phyloP scores from a whole-genome alignment of 2,329 filamentous ascomycete species.

The Apiospora kogelbergensis region DNA sequence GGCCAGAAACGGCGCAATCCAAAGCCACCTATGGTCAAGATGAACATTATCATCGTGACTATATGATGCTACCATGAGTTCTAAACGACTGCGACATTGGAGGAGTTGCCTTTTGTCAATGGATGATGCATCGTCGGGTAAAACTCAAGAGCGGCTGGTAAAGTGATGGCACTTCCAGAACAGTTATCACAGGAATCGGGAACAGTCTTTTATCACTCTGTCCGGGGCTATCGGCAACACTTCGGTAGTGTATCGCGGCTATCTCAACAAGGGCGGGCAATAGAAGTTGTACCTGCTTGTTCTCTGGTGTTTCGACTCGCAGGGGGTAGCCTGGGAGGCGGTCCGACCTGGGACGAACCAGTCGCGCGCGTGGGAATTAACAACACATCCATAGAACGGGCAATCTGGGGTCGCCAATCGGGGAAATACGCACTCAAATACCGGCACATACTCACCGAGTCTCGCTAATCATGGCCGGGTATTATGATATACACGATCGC shows the following conservation, averaged over 20 bases:
- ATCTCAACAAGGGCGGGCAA: background rate
- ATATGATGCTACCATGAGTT: background rate
- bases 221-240: background rate
- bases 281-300: background rate
- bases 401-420: constrained; percentile 1
- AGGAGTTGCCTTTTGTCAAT: background rate
- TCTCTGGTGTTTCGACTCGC: background rate
- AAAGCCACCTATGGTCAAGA: background rate
- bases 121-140: background rate
- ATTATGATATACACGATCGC: background rate
- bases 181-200: background rate
- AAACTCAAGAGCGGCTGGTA: background rate
- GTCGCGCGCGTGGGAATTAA: background rate
- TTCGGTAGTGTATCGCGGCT: too few species aligned
- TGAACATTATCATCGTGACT: background rate
- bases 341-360: background rate
- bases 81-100: background rate
- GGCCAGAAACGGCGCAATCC: background rate
- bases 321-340: background rate
- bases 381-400: background rate
- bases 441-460: background rate
- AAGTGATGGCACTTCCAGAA: background rate
- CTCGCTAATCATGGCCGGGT: background rate
- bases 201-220: background rate
- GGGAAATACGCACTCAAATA: background rate